Percentiles rank a stretch among this genome's conserved stretches.
phyloP scores from a whole-genome alignment of 345 rosid genomes.

The Eucalyptus polybractea region DNA sequence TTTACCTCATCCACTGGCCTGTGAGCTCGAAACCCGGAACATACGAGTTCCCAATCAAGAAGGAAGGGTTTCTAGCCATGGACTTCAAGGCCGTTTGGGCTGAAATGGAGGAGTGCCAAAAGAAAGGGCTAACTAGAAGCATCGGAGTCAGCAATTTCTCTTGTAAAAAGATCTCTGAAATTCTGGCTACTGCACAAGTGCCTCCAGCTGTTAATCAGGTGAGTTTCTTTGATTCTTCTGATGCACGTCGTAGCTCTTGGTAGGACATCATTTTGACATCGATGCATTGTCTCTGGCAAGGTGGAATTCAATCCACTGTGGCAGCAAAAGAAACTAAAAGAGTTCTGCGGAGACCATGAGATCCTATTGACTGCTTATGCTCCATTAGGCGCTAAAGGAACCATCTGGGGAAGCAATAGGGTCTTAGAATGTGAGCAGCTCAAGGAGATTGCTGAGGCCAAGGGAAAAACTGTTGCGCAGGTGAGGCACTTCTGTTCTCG shows the following conservation, averaged over 20 bases:
- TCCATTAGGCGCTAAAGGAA: constrained; percentile 50
- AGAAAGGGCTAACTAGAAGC: constrained; percentile 51
- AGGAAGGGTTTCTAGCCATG: constrained; percentile 51
- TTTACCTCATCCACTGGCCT: constrained; percentile 81
- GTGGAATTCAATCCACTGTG: constrained; percentile 80
- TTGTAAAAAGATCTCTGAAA: constrained; percentile 45
- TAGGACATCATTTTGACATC: background rate
- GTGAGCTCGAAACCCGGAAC: constrained; percentile 56
- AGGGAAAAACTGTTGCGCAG: constrained; percentile 69
- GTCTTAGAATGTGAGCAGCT: constrained; percentile 53
- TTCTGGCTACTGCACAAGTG: constrained; percentile 50
- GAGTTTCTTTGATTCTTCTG: background rate
- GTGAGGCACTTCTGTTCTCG: background rate
- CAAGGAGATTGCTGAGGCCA: constrained; percentile 46
- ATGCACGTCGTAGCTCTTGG: background rate
- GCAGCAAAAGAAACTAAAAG: constrained; percentile 62
- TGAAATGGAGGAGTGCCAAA: constrained; percentile 70
- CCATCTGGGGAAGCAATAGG: constrained; percentile 58
- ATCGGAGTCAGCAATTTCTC: constrained; percentile 89
- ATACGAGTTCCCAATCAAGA: constrained; percentile 64
- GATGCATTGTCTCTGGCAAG: constrained; percentile 28
- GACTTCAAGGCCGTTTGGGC: constrained; percentile 57
- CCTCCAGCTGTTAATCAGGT: constrained; percentile 78
- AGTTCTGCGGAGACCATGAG: constrained; percentile 37
- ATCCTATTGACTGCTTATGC: constrained; percentile 55